Evolutionary conservation across 805 yeast species (phyloP).

Genomic region (Cyberlindnera petersonii): DNA sequence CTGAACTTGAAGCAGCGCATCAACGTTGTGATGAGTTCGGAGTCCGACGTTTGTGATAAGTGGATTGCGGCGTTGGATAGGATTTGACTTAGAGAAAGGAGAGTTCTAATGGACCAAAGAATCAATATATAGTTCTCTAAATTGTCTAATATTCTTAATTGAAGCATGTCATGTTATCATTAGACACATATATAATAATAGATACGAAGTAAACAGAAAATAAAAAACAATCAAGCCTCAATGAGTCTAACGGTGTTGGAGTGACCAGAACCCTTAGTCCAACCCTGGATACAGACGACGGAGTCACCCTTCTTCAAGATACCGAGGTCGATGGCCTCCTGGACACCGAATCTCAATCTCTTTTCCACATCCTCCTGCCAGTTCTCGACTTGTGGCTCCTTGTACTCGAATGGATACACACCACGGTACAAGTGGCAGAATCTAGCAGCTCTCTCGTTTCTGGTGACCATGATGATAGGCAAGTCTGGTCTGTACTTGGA

Average conservation of each 20-base stretch:
- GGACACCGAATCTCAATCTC: conserved; percentile 90
- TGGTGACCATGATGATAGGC: conserved; percentile 97
- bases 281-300: conserved; percentile 95
- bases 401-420: conserved; percentile 93
- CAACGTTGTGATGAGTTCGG: conserved; percentile 5
- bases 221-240: conserved; percentile 48
- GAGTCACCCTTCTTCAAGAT: conserved; percentile 83
- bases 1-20: conserved; percentile 18
- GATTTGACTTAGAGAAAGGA: background rate
- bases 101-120: background rate
- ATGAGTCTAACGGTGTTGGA: conserved; percentile 96
- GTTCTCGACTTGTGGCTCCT: conserved; percentile 53
- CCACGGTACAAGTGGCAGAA: conserved; percentile 96
- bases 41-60: conserved; percentile 9
- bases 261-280: conserved; percentile 98
- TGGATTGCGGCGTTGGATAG: conserved; percentile 12
- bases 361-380: conserved; percentile 97
- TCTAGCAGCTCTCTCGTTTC: conserved; percentile 91
- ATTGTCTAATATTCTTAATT: no score
- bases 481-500: conserved; percentile 97
- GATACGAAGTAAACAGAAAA: no score
- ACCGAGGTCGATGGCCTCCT: conserved; percentile 83
- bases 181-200: background rate
- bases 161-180: no score
- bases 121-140: no score